Conservation (phyloP, 2,329 filamentous ascomycete genomes). For the Aschersonia sp. region DNA sequence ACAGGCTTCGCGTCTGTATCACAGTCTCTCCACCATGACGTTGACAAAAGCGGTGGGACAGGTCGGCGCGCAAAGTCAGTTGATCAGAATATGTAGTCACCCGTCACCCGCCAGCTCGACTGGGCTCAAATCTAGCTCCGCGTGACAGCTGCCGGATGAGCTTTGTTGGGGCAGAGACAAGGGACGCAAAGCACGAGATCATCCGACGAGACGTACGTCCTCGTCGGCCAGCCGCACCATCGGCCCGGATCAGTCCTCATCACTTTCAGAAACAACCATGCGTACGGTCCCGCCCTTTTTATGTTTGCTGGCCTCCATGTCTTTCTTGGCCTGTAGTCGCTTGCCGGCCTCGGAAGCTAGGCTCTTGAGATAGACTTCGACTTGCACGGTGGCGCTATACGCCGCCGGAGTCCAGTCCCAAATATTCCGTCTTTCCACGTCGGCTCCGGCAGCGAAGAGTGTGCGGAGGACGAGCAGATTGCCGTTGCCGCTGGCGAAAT, state of each 20-base stretch:
- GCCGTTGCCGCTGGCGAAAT: conserved; percentile 74
- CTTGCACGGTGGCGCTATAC: conserved; percentile 69
- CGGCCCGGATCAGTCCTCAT: conserved; percentile 14
- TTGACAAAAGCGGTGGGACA: too few species aligned
- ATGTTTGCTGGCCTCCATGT: conserved; percentile 24
- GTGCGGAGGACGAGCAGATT: conserved; percentile 66
- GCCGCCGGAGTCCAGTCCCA: conserved; percentile 75
- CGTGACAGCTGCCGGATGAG: too few species aligned
- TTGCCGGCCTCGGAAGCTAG: conserved; percentile 60
- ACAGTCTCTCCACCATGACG: too few species aligned
- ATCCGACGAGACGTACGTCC: too few species aligned
- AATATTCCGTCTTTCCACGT: conserved; percentile 55
- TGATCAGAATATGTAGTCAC: too few species aligned
- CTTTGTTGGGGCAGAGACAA: too few species aligned
- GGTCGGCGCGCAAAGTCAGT: too few species aligned
- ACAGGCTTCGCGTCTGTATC: too few species aligned
- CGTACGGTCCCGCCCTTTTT: conserved; percentile 28
- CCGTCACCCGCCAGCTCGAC: too few species aligned
- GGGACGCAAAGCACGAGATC: too few species aligned
- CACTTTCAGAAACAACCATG: conserved; percentile 26
- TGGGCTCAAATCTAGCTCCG: too few species aligned
- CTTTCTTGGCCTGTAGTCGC: conserved; percentile 26
- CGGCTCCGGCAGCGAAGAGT: conserved; percentile 64
- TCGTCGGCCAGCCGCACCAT: too few species aligned
- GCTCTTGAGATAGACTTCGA: conserved; percentile 72